Evolutionary conservation across 495 filamentous ascomycete genomes (phyloP).

Genomic region (Sphaerosporella brunnea): DNA sequence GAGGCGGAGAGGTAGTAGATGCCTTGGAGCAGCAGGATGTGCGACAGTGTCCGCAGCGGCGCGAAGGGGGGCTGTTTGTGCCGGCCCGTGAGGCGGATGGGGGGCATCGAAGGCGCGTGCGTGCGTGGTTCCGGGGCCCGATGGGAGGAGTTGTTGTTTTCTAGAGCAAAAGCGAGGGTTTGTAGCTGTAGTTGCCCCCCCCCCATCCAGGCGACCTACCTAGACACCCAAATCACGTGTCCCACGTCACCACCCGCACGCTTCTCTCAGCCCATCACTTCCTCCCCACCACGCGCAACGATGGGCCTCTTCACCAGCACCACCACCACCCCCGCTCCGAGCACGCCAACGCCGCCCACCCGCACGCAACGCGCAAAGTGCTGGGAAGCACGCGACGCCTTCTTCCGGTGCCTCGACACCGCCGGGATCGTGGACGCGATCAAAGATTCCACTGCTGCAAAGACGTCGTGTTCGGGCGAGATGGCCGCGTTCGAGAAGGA

Average conservation of each 20-base stretch:
- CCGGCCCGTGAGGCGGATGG: too few species aligned
- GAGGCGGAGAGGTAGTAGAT: slow-evolving; percentile 64
- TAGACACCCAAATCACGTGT: too few species aligned
- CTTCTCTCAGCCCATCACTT: too few species aligned
- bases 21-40: slow-evolving; percentile 71
- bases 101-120: too few species aligned
- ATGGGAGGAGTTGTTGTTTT: too few species aligned
- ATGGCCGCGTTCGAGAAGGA: slow-evolving; percentile 40
- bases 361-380: slow-evolving; percentile 59
- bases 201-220: too few species aligned
- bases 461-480: slow-evolving; percentile 20
- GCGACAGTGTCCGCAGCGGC: slow-evolving; percentile 28
- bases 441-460: slow-evolving; percentile 35
- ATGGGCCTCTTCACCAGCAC: slow-evolving; percentile 30
- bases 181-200: too few species aligned
- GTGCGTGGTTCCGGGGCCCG: too few species aligned
- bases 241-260: too few species aligned
- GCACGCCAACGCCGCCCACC: slow-evolving; percentile 54
- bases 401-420: slow-evolving; percentile 68
- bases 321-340: slow-evolving; percentile 23
- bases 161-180: too few species aligned
- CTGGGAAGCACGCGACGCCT: slow-evolving; percentile 72
- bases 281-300: too few species aligned
- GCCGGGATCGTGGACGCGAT: slow-evolving; percentile 71
- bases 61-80: too few species aligned